A percentile compares a stretch with the other conserved stretches of the same genome.
phyloP scores from a whole-genome alignment of 495 filamentous ascomycete species.

The Penicillium diatomitis region DNA sequence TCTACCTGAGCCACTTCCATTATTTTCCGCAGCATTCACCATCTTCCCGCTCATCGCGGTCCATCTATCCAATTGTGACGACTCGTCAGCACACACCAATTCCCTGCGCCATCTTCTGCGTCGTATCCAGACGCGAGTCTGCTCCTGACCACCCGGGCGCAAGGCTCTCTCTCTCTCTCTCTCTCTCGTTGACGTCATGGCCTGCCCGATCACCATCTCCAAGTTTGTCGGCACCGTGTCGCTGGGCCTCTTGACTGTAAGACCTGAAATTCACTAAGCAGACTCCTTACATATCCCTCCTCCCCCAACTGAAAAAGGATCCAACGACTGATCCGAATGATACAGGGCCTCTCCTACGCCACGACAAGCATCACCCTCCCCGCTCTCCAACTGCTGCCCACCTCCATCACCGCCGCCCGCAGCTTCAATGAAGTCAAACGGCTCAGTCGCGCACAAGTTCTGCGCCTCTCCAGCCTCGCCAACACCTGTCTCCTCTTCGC shows the following conservation, averaged over 20 bases:
- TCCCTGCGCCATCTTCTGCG: no score
- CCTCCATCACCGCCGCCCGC: constrained; percentile 53
- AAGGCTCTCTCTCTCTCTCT: no score
- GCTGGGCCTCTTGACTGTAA: constrained; percentile 77
- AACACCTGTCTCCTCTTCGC: constrained; percentile 59
- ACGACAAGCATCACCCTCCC: constrained; percentile 64
- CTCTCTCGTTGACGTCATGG: constrained; percentile 40
- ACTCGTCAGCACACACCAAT: no score
- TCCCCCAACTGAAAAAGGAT: no score
- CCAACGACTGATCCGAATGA: neutral
- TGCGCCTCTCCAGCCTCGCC: constrained; percentile 52
- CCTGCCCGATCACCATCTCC: constrained; percentile 58
- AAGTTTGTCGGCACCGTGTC: constrained; percentile 89
- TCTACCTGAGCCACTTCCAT: no score
- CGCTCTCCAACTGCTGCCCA: constrained; percentile 66
- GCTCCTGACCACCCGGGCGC: neutral
- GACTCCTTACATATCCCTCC: neutral
- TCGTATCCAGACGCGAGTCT: neutral
- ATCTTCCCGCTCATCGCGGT: neutral
- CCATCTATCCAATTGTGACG: no score
- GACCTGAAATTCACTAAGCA: constrained; percentile 16
- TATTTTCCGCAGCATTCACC: no score
- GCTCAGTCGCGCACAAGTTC: constrained; percentile 47
- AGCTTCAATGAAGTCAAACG: constrained; percentile 55
- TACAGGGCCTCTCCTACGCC: constrained; percentile 76